phyloP scores from a whole-genome alignment of 345 rosid genomes.

The Syzygium aqueum region DNA sequence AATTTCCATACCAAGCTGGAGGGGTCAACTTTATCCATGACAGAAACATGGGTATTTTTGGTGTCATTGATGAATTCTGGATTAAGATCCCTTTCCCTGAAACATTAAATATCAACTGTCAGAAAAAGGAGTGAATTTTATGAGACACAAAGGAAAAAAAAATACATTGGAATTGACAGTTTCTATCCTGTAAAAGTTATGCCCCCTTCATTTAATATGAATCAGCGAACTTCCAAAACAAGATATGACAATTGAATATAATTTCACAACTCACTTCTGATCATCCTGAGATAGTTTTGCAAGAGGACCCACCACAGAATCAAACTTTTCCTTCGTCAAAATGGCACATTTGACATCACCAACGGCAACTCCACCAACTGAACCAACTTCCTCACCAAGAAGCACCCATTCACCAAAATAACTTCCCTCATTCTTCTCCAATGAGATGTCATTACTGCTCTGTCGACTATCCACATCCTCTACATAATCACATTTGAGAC shows the following conservation, averaged over 20 bases:
- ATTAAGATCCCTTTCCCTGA: conserved; percentile 52
- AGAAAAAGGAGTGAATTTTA: conserved; percentile 2
- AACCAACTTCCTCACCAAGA: conserved; percentile 59
- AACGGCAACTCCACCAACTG: conserved; percentile 72
- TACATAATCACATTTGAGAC: conserved; percentile 43
- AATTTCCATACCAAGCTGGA: conserved; percentile 53
- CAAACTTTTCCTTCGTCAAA: conserved; percentile 80
- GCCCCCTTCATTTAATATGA: not conserved
- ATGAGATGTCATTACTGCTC: conserved; percentile 24
- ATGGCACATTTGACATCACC: conserved; percentile 76
- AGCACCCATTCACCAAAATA: conserved; percentile 98
- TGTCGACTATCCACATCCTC: conserved; percentile 25
- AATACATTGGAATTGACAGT: not conserved
- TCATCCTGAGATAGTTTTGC: conserved; percentile 52
- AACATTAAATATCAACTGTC: conserved; percentile 1
- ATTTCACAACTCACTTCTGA: conserved; percentile 45
- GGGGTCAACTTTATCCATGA: conserved; percentile 39
- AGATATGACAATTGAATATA: not conserved
- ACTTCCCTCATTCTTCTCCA: conserved; percentile 83
- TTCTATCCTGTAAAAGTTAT: not conserved
- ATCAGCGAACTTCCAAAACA: not conserved
- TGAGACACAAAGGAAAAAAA: not conserved
- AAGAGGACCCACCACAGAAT: conserved; percentile 72
- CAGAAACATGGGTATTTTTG: conserved; percentile 32
- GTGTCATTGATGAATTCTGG: conserved; percentile 38